phyloP scores from a whole-genome alignment of 352 stramenopile genomes.

The Pythium monospermum region DNA sequence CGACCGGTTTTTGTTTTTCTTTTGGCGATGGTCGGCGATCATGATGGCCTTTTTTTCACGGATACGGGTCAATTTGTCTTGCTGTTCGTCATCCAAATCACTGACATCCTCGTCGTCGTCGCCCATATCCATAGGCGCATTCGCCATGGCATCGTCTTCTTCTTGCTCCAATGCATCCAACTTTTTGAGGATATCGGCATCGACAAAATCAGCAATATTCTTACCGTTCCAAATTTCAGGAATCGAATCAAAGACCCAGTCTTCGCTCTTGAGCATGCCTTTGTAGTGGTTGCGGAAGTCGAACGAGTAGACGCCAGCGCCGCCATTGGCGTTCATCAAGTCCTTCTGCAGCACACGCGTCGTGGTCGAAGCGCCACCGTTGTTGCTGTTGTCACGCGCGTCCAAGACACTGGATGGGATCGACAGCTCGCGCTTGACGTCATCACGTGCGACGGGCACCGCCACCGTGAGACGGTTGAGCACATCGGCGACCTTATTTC shows the following conservation, averaged over 20 bases:
- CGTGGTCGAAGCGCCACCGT: conserved; percentile 19
- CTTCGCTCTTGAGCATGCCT: conserved; percentile 92
- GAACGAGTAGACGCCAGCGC: conserved; percentile 95
- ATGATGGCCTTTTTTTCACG: conserved; percentile 85
- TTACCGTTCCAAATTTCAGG: conserved; percentile 99
- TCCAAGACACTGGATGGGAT: conserved; percentile 93
- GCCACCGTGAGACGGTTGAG: conserved; percentile 96
- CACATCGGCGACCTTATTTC: conserved; percentile 95
- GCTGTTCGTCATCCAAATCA: conserved; percentile 95
- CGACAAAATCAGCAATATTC: conserved; percentile 99
- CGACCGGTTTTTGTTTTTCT: conserved; percentile 95
- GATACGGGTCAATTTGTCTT: conserved; percentile 84
- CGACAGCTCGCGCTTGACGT: conserved; percentile 82
- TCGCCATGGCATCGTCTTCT: conserved; percentile 93
- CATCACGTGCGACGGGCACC: conserved; percentile 91
- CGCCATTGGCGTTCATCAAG: conserved; percentile 94
- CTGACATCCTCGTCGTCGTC: conserved; percentile 77
- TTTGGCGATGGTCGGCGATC: conserved; percentile 79
- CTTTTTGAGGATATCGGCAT: conserved; percentile 97
- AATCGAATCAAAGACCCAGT: conserved; percentile 96
- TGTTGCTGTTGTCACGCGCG: conserved; percentile 61
- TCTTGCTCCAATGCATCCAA: conserved; percentile 95
- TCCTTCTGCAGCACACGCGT: conserved; percentile 74
- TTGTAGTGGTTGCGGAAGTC: conserved; percentile 98
- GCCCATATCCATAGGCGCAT: conserved; percentile 87